A percentile compares a stretch with the other conserved stretches of the same genome.
phyloP scores from a whole-genome alignment of 495 filamentous ascomycete species.

The Bombardia bombarda region DNA sequence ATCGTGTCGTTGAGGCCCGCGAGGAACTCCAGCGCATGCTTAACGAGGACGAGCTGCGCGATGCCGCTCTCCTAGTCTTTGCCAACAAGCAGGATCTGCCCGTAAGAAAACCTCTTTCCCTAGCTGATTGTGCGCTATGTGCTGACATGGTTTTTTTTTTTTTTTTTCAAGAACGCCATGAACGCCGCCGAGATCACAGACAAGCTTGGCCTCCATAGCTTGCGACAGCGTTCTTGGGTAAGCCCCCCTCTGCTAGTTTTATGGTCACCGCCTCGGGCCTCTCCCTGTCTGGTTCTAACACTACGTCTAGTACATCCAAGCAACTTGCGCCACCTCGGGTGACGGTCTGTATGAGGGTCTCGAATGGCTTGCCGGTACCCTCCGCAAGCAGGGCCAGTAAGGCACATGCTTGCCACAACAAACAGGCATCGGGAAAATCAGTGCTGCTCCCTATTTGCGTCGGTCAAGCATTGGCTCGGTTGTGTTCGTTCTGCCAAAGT shows the following conservation, averaged over 20 bases:
- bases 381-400: conserved; percentile 84
- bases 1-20: conserved; percentile 97
- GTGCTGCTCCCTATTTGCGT: conserved; percentile 22
- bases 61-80: conserved; percentile 95
- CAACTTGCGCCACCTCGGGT: conserved; percentile 97
- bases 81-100: conserved; percentile 99
- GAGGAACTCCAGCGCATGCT: conserved; percentile 99
- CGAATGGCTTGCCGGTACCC: conserved; percentile 94
- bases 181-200: conserved; percentile 98
- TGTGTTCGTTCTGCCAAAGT: conserved; percentile 32
- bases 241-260: no score
- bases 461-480: conserved; percentile 36
- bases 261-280: no score
- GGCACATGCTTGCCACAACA: no score
- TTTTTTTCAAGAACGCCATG: conserved; percentile 78
- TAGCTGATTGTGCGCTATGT: background rate
- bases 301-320: conserved; percentile 85
- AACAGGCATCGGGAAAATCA: conserved; percentile 2
- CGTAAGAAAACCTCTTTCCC: conserved; percentile 45
- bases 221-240: conserved; percentile 98
- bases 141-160: conserved; percentile 14
- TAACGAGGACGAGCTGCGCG: conserved; percentile 98
- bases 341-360: conserved; percentile 99
- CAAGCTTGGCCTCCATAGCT: conserved; percentile 97
- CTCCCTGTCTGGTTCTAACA: background rate